Percentiles rank a stretch among this genome's conserved stretches.
These are phyloP conservation scores for Diaporthe sp. DNA, from an alignment of 2,329 filamentous ascomycete genomes.

Conservation along the genomic window DNA sequence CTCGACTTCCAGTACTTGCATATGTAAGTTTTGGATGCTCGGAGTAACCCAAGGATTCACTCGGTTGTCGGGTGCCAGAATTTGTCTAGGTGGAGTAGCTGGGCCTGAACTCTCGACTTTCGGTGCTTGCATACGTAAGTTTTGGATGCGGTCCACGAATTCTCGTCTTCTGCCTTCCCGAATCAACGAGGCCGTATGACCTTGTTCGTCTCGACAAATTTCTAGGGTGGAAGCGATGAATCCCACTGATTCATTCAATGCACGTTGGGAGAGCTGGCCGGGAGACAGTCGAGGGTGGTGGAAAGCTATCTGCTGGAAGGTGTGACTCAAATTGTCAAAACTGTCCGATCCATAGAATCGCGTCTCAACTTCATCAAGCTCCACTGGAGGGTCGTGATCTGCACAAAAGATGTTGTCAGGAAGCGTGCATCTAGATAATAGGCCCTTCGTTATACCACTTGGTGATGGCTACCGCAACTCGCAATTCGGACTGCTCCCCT, in stretches of 20 bases:
- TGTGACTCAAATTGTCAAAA: background rate
- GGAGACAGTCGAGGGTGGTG: background rate
- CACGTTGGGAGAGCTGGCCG: background rate
- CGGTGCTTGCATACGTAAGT: background rate
- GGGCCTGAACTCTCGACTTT: background rate
- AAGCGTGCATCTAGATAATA: background rate
- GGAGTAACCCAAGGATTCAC: background rate
- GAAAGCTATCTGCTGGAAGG: background rate
- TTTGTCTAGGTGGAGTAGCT: background rate
- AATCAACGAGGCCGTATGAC: background rate
- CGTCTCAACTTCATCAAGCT: background rate
- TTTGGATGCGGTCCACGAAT: background rate
- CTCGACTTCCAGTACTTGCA: background rate
- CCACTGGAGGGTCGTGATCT: background rate
- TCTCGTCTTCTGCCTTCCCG: background rate
- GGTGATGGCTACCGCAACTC: background rate
- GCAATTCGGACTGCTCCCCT: background rate
- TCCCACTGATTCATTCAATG: background rate
- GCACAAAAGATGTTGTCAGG: background rate
- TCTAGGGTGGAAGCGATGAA: background rate
- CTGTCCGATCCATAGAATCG: background rate
- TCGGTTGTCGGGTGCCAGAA: background rate
- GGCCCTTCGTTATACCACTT: no score
- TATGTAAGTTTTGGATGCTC: background rate
- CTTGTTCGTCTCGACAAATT: background rate